phyloP scores from a whole-genome alignment of 2,329 filamentous ascomycete genomes.

The Coniella vitis region DNA sequence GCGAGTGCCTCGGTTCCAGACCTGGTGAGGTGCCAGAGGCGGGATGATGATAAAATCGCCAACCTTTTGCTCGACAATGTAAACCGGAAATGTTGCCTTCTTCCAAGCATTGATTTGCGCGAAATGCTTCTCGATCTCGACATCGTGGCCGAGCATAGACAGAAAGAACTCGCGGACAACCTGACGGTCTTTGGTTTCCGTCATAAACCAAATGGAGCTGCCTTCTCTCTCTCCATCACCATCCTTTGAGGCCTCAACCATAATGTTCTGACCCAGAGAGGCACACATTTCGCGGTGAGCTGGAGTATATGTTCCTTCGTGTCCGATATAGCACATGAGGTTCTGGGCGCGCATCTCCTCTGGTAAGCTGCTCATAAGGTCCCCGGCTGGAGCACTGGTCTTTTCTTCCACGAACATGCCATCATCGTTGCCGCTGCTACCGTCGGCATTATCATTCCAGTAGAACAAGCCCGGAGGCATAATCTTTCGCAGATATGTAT shows the following conservation, averaged over 20 bases:
- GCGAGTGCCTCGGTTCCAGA: slow-evolving; percentile 93
- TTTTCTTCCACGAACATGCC: slow-evolving; percentile 39
- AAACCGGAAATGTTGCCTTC: slow-evolving; percentile 86
- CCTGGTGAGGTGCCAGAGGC: slow-evolving; percentile 88
- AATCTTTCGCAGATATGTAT: slow-evolving; percentile 66
- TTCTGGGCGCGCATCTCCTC: slow-evolving; percentile 87
- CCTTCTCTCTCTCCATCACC: slow-evolving; percentile 73
- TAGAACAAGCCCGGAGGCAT: slow-evolving; percentile 85
- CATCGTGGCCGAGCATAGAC: slow-evolving; percentile 88
- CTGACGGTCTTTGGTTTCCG: slow-evolving; percentile 84
- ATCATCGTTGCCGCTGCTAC: slow-evolving; percentile 29
- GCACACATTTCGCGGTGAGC: slow-evolving; percentile 97
- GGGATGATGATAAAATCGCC: slow-evolving; percentile 94
- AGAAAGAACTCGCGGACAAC: slow-evolving; percentile 90
- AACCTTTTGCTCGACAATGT: slow-evolving; percentile 81
- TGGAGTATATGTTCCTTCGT: slow-evolving; percentile 95
- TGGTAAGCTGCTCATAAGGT: slow-evolving; percentile 90
- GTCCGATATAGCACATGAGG: slow-evolving; percentile 96
- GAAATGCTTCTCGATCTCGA: slow-evolving; percentile 95
- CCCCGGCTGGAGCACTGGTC: slow-evolving; percentile 67
- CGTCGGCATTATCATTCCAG: slow-evolving; percentile 69
- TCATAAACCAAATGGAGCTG: slow-evolving; percentile 98
- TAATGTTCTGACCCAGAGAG: slow-evolving; percentile 92
- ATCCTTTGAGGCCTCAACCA: slow-evolving; percentile 81
- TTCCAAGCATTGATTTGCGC: slow-evolving; percentile 95